Conservation (phyloP, 2,329 filamentous ascomycete species). For the Aspergillus ochraceoroseus region DNA sequence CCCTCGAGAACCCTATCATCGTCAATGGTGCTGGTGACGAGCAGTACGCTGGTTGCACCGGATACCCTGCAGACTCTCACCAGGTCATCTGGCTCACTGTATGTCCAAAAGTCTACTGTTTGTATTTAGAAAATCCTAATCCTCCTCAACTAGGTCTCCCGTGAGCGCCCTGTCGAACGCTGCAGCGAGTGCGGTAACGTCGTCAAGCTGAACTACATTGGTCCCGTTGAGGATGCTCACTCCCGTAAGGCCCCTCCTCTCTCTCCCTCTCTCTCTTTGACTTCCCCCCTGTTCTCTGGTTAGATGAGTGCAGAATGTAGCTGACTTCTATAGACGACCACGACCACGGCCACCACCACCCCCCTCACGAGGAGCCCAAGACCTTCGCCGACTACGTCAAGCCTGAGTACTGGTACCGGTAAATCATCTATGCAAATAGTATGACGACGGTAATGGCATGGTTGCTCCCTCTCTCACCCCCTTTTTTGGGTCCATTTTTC, state of each 20-base stretch:
- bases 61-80: slow-evolving; percentile 88
- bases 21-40: slow-evolving; percentile 91
- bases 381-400: slow-evolving; percentile 94
- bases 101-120: slow-evolving; percentile 37
- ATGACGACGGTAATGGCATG: slow-evolving; percentile 18
- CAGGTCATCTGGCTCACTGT: slow-evolving; percentile 84
- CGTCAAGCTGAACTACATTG: slow-evolving; percentile 97
- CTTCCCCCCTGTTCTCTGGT: too few relatives aligned
- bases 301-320: too few relatives aligned
- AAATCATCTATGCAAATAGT: slow-evolving; percentile 26
- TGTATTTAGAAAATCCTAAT: slow-evolving; percentile 19
- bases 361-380: slow-evolving; percentile 75
- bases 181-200: slow-evolving; percentile 95
- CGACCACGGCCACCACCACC: slow-evolving; percentile 39
- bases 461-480: slow-evolving; percentile 11
- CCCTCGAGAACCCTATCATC: slow-evolving; percentile 79
- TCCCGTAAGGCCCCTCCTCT: slow-evolving; percentile 45
- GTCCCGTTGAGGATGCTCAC: slow-evolving; percentile 67
- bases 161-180: slow-evolving; percentile 85
- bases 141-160: slow-evolving; percentile 65
- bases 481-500: slow-evolving; percentile 2
- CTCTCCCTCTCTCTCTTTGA: slow-evolving; percentile 8
- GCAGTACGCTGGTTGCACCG: slow-evolving; percentile 96
- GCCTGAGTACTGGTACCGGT: slow-evolving; percentile 81
- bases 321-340: slow-evolving; percentile 41